Evolutionary conservation across 75 land plant species (phyloP), one percentile per base, ranked within the genome.

Genomic region (Adiantum capillusveneris): DNA sequence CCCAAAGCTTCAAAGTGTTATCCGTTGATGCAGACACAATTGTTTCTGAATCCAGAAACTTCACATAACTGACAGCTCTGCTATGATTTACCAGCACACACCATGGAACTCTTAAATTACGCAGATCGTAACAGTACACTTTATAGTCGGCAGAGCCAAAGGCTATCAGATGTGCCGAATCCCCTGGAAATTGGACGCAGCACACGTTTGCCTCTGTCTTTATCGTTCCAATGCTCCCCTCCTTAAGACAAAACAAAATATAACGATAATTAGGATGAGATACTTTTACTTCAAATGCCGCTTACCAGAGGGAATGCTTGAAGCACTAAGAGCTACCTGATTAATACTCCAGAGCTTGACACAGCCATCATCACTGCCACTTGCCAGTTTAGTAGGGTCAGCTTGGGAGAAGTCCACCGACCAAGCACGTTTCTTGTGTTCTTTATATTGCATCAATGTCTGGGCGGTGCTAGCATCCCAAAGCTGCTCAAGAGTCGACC

Each of bases 71-170:
- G 19, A 94, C 98, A 62, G 96, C 91, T 69, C 83, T 93, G 0
- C 57, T 63, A 71, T 89, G 96, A 46, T 91, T 81, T 28, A 72
- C 71, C 65, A 94, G 64, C 18, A 77, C 69, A 58, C 91, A 90
- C 88, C 86, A 77, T 16, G 98, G 98, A 7, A 64, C 34, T 65
- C 64, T 79, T 27, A 67, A 62, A 61, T 82, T 53, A n/a, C 98
- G 83, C n/a, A 94, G 72, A 65, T 94, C 98, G 70, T 90, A 94
- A 63, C 85, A 81, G 58, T 78, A 82, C 34, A 79, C 75, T 65
- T 84, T 86, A 79, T 78, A 84, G 69, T 94, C 96, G 60, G 91
- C 83, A 58, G 96, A 90, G 0, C 96, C 96, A 76, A 94, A 94
- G 14, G 86, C 68, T 27, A 94, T 53, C 65, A 81, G 44, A 59